A percentile compares a stretch with the other conserved stretches of the same genome.
These are phyloP conservation scores for Fraxinus velutina DNA, from an alignment of 305 asterid genomes.

Conservation along the genomic window DNA sequence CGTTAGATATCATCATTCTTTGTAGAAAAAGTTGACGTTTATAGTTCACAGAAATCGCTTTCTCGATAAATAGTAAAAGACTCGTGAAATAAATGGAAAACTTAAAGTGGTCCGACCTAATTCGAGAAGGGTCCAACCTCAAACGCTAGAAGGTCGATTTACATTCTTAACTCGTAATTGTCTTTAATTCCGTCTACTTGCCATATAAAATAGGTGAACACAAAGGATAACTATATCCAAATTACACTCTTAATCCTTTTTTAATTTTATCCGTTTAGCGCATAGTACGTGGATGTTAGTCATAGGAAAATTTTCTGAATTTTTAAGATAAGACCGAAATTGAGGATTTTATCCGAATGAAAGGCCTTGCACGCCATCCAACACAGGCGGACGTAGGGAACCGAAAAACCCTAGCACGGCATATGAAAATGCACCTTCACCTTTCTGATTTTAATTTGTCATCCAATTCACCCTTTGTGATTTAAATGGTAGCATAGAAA, in stretches of 20 bases:
- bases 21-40: too few species aligned
- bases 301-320: neutral
- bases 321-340: neutral
- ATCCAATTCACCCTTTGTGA: neutral
- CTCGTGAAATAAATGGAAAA: neutral
- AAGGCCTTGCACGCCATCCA: constrained; percentile 33
- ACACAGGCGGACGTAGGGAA: constrained; percentile 21
- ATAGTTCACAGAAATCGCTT: neutral
- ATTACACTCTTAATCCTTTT: neutral
- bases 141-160: neutral
- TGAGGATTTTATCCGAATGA: constrained; percentile 23
- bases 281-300: neutral
- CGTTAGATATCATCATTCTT: neutral
- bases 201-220: neutral
- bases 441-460: neutral
- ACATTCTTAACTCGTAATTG: neutral
- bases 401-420: neutral
- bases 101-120: neutral
- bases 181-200: neutral
- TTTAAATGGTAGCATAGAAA: neutral
- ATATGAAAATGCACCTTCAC: neutral
- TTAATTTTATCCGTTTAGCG: neutral
- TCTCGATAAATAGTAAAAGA: neutral
- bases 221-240: neutral
- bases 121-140: neutral